Conservation (phyloP, 768 basidiomycete species). For the Phallus indusiatus region DNA sequence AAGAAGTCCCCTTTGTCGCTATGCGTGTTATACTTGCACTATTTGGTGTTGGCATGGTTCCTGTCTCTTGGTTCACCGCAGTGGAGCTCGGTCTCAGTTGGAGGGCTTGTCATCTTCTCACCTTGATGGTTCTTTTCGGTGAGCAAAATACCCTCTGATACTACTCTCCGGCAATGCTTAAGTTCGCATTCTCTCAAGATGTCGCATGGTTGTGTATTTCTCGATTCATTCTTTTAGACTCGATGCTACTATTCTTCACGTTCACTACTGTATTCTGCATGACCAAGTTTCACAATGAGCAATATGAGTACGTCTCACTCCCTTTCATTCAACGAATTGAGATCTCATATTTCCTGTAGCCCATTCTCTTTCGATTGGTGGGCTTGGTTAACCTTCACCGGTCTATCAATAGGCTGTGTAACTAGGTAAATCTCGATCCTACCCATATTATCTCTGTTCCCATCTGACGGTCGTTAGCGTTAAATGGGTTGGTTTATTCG, state of each 20-base stretch:
- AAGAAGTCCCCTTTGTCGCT: conserved; percentile 79
- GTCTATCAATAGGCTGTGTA: conserved; percentile 92
- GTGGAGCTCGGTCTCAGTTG: conserved; percentile 87
- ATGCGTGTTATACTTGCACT: conserved; percentile 94
- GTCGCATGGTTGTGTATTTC: conserved; percentile 96
- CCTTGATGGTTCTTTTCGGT: conserved; percentile 92
- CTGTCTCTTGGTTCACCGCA: conserved; percentile 93
- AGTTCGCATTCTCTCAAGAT: conserved; percentile 40
- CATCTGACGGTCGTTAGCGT: conserved; percentile 42
- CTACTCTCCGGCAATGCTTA: not conserved
- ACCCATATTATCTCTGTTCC: not conserved
- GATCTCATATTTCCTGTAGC: conserved; percentile 31
- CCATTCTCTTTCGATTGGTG: conserved; percentile 97
- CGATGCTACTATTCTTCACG: conserved; percentile 99
- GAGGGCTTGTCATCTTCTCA: conserved; percentile 85
- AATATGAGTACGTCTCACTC: conserved; percentile 61
- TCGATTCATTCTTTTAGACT: conserved; percentile 93
- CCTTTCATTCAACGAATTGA: not conserved
- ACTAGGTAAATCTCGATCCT: conserved; percentile 47
- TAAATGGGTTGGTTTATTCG: conserved; percentile 94
- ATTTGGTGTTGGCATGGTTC: conserved; percentile 94
- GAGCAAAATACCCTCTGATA: conserved; percentile 22
- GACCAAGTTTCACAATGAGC: conserved; percentile 95
- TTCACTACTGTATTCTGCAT: conserved; percentile 93
- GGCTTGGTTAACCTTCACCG: conserved; percentile 89